A percentile compares a stretch with the other conserved stretches of the same genome.
Conservation (phyloP, 1,284 basidiomycete genomes). For the Cutaneotrichosporon cyanovorans region DNA sequence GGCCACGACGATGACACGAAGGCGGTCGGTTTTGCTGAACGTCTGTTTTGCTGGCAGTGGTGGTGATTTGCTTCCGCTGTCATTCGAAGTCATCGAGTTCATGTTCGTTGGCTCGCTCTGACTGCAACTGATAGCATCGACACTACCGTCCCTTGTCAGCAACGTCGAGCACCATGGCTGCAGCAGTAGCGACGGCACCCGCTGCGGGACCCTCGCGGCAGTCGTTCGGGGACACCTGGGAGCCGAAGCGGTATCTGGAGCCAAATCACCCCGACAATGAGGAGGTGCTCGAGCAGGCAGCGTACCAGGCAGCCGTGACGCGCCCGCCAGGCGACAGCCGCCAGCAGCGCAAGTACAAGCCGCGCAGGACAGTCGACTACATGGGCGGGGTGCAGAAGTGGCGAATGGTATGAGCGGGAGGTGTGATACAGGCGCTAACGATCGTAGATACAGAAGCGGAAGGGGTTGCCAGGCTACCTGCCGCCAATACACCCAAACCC, state of each 20-base stretch:
- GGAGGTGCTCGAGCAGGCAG: conserved; percentile 63
- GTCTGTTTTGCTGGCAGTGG: no score
- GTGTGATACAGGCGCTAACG: neutral
- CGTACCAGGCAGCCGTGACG: conserved; percentile 62
- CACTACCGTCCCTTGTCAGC: neutral
- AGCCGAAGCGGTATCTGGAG: conserved; percentile 48
- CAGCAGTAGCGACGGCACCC: neutral
- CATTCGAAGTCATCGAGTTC: no score
- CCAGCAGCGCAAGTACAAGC: conserved; percentile 78
- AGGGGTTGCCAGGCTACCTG: conserved; percentile 59
- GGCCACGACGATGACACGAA: no score
- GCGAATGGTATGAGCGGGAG: conserved; percentile 57
- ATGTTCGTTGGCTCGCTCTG: no score
- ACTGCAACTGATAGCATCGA: neutral
- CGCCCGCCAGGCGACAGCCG: conserved; percentile 46
- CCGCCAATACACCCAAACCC: conserved; percentile 72
- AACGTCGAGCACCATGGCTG: neutral
- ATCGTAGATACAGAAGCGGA: conserved; percentile 63
- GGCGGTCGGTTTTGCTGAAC: no score
- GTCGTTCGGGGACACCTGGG: conserved; percentile 44
- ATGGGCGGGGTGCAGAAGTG: conserved; percentile 78
- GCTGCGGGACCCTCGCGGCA: conserved; percentile 25
- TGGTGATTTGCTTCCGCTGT: no score
- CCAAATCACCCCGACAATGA: conserved; percentile 62
- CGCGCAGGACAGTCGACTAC: conserved; percentile 89